Evolutionary conservation across 805 yeast species (phyloP).

Genomic region (Dipodascopsis uninucleata): DNA sequence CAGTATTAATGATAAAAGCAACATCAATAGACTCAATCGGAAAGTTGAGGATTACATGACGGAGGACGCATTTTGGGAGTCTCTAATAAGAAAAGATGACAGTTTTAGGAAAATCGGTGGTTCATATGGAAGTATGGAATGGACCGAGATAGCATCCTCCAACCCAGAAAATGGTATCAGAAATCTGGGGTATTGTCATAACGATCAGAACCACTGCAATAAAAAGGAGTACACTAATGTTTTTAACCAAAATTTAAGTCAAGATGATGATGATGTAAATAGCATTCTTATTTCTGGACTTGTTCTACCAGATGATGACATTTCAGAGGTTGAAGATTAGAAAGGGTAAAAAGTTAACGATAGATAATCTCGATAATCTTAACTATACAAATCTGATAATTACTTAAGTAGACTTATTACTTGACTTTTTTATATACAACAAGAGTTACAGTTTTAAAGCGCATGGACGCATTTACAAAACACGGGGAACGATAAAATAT

Average conservation of each 20-base stretch:
- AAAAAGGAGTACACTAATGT: background rate
- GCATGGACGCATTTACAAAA: no score
- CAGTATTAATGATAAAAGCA: background rate
- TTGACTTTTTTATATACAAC: no score
- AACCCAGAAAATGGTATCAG: slow-evolving; percentile 6
- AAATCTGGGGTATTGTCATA: background rate
- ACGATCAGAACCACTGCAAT: background rate
- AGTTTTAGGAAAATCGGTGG: slow-evolving; percentile 17
- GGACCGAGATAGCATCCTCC: no score
- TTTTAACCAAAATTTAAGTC: no score
- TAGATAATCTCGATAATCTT: no score
- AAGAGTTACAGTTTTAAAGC: no score
- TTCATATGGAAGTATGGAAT: no score
- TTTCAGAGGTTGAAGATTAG: background rate
- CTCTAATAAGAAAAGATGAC: slow-evolving; percentile 11
- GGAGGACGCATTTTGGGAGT: slow-evolving; percentile 10
- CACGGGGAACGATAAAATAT: no score
- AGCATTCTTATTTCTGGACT: background rate
- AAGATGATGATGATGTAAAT: slow-evolving; percentile 2
- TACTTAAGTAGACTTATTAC: no score
- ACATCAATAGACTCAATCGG: no score
- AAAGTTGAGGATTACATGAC: slow-evolving; percentile 11
- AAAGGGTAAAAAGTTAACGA: no score
- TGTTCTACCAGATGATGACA: background rate
- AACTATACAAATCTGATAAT: no score